phyloP scores from a whole-genome alignment of 2,329 filamentous ascomycete genomes.

The Penicillium griseofulvum region DNA sequence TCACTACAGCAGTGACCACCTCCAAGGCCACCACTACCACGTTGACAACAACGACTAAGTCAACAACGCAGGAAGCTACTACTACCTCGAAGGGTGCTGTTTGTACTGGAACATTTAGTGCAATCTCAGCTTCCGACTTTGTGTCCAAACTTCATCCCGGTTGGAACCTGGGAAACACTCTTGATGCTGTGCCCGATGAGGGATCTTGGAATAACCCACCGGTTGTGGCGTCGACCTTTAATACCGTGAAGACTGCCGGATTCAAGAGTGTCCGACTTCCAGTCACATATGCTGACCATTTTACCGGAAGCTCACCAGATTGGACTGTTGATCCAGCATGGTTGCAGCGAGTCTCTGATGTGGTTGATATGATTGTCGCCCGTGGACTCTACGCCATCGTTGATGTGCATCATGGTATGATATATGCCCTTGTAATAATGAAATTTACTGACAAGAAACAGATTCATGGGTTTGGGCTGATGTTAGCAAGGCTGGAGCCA shows the following conservation, averaged over 20 bases:
- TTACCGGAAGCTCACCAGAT: constrained; percentile 48
- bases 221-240: constrained; percentile 51
- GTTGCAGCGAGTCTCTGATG: constrained; percentile 58
- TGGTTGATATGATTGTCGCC: constrained; percentile 55
- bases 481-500: constrained; percentile 46
- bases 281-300: constrained; percentile 60
- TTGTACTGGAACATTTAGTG: constrained; percentile 46
- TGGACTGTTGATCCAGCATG: constrained; percentile 56
- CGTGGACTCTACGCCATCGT: constrained; percentile 54
- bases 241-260: constrained; percentile 52
- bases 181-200: constrained; percentile 57
- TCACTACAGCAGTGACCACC: constrained; percentile 1
- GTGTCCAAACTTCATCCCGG: constrained; percentile 54
- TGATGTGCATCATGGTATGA: constrained; percentile 56
- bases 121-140: constrained; percentile 49
- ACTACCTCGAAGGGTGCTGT: constrained; percentile 7
- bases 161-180: constrained; percentile 62
- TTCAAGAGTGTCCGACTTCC: constrained; percentile 61
- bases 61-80: neutral
- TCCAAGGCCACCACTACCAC: constrained; percentile 9
- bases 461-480: constrained; percentile 60
- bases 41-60: constrained; percentile 11
- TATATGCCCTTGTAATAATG: neutral
- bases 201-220: constrained; percentile 59
- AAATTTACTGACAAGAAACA: constrained; percentile 7